Conservation (phyloP, 768 basidiomycete genomes). For the Boletus pseudo-olivaceus region DNA sequence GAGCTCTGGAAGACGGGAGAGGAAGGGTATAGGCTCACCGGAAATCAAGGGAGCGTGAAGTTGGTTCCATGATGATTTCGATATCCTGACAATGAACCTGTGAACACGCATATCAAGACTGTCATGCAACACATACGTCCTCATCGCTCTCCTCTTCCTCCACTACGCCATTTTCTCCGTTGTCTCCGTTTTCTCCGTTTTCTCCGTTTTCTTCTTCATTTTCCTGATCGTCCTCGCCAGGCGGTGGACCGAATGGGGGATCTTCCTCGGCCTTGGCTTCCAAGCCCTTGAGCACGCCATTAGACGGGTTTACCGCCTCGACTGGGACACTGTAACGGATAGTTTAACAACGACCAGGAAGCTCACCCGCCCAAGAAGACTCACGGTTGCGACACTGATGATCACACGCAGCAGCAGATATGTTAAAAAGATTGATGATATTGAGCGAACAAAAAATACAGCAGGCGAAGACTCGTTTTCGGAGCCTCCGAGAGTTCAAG, state of each 20-base stretch:
- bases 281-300: conserved; percentile 48
- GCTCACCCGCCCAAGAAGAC: conserved; percentile 36
- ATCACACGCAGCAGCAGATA: conserved; percentile 36
- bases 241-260: conserved; percentile 28
- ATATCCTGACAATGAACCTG: conserved; percentile 52
- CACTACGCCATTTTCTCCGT: conserved; percentile 37
- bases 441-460: conserved; percentile 34
- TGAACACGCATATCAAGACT: conserved; percentile 3
- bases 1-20: neutral
- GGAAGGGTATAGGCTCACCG: conserved; percentile 41
- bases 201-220: conserved; percentile 21
- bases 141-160: conserved; percentile 47
- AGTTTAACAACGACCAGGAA: conserved; percentile 16
- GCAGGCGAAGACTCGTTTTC: conserved; percentile 29
- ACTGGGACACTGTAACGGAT: conserved; percentile 35
- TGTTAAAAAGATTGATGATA: conserved; percentile 40
- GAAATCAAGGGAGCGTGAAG: conserved; percentile 69
- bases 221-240: conserved; percentile 24
- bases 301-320: conserved; percentile 42
- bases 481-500: conserved; percentile 22
- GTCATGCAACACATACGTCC: conserved; percentile 36
- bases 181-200: conserved; percentile 15
- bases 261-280: conserved; percentile 44
- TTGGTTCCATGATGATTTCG: conserved; percentile 87
- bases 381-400: conserved; percentile 62